These are phyloP conservation scores for Neurospora sp. DNA, from an alignment of 495 filamentous ascomycete genomes.

Conservation along the genomic window DNA sequence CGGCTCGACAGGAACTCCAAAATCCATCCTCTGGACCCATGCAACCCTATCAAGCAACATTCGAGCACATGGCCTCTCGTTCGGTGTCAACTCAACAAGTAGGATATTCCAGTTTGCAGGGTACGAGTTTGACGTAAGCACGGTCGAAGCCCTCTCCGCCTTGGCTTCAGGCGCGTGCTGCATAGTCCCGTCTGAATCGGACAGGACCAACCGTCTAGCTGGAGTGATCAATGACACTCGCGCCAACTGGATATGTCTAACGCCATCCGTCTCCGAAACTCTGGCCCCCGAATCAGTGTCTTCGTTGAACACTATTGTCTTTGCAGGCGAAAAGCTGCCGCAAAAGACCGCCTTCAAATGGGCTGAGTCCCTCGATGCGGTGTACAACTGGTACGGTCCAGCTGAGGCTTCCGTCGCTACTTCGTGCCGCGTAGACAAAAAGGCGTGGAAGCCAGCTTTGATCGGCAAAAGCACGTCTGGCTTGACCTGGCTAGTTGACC, in stretches of 20 bases:
- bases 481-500: conserved; percentile 19
- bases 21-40: conserved; percentile 36
- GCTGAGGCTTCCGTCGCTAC: neutral
- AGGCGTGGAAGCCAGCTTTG: neutral
- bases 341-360: neutral
- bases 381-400: neutral
- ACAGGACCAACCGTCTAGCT: conserved; percentile 20
- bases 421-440: neutral
- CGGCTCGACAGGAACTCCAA: conserved; percentile 34
- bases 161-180: neutral
- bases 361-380: neutral
- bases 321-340: neutral
- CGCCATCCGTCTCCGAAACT: conserved; percentile 2
- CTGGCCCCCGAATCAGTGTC: conserved; percentile 11
- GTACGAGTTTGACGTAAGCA: conserved; percentile 49
- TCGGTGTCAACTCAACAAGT: neutral
- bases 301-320: neutral
- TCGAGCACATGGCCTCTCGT: conserved; percentile 30
- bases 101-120: conserved; percentile 49
- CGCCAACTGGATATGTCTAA: conserved; percentile 18
- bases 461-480: neutral
- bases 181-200: conserved; percentile 29
- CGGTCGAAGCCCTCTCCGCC: conserved; percentile 17
- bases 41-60: conserved; percentile 26
- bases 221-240: conserved; percentile 15